phyloP scores from a whole-genome alignment of 1,284 basidiomycete genomes.

The Xerocomus nothofagi region DNA sequence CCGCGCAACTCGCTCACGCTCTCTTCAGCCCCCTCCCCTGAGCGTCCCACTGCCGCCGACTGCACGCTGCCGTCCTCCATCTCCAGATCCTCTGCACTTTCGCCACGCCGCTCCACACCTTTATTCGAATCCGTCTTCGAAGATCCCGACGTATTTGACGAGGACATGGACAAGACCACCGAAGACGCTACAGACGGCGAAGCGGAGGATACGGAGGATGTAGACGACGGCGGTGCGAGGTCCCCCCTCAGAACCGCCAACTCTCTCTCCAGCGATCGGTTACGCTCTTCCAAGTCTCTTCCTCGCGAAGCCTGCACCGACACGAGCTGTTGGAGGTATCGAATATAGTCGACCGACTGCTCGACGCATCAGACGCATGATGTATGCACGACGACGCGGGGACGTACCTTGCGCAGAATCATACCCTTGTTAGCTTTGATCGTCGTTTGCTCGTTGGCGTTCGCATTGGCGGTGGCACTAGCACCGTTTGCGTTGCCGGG shows the following conservation, averaged over 20 bases:
- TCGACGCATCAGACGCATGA: slow-evolving; percentile 4
- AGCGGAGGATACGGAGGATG: slow-evolving; percentile 15
- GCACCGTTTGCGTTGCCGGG: slow-evolving; percentile 4
- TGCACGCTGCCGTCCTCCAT: slow-evolving; percentile 19
- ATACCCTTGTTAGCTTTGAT: slow-evolving; percentile 90
- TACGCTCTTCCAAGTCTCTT: slow-evolving; percentile 63
- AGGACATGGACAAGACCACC: slow-evolving; percentile 20
- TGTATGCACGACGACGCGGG: not conserved
- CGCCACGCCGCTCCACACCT: not conserved
- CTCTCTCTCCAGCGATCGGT: slow-evolving; percentile 30
- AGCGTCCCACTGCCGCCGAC: not conserved
- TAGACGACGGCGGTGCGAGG: slow-evolving; percentile 2
- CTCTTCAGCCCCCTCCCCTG: not conserved
- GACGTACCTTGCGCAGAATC: slow-evolving; percentile 66
- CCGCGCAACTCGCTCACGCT: slow-evolving; percentile 17
- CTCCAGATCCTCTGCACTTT: slow-evolving; percentile 18
- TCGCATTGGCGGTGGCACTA: slow-evolving; percentile 1
- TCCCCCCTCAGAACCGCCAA: slow-evolving; percentile 25
- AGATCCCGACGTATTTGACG: slow-evolving; percentile 3
- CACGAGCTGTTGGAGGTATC: slow-evolving; percentile 84
- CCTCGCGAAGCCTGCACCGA: slow-evolving; percentile 74
- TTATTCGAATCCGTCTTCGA: slow-evolving; percentile 11
- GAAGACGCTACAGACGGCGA: slow-evolving; percentile 24
- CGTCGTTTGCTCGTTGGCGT: slow-evolving; percentile 30
- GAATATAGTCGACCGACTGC: slow-evolving; percentile 81